Evolutionary conservation across 1,139 yeast genomes (phyloP).

Genomic region (Kluyveromyces sp.): DNA sequence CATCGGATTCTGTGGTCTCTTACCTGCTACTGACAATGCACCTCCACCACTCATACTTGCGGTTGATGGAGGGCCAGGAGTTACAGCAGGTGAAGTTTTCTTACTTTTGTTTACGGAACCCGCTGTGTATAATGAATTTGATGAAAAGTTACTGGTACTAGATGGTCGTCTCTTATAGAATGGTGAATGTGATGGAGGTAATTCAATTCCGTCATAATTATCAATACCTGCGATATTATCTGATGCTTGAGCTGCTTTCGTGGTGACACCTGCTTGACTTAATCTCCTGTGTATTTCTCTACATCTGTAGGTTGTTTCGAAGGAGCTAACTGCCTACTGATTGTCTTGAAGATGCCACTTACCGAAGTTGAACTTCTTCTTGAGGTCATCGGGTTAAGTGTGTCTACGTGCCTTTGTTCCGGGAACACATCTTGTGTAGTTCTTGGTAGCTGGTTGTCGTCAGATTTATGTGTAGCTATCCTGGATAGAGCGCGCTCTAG

Average conservation of each 20-base stretch:
- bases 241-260: constrained; percentile 35
- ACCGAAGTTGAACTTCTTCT: constrained; percentile 4
- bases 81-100: not conserved
- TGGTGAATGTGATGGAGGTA: constrained; percentile 5
- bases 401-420: constrained; percentile 2
- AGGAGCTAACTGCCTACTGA: constrained; percentile 18
- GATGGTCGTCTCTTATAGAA: constrained; percentile 1
- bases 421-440: constrained; percentile 23
- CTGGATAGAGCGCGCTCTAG: constrained; percentile 28
- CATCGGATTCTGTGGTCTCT: constrained; percentile 4
- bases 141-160: not conserved
- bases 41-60: not conserved
- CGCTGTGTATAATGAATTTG: not conserved
- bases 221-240: constrained; percentile 39
- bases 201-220: constrained; percentile 6
- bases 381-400: constrained; percentile 1
- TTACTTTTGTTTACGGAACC: not conserved
- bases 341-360: constrained; percentile 13
- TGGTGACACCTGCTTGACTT: constrained; percentile 33
- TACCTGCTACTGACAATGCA: constrained; percentile 3
- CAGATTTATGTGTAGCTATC: constrained; percentile 8
- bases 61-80: not conserved
- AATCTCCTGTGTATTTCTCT: constrained; percentile 30
- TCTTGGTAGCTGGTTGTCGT: constrained; percentile 10
- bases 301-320: constrained; percentile 17